Percentiles rank a stretch among this genome's conserved stretches.
Conservation (phyloP, 2,329 filamentous ascomycete species). For the Dichotomopilus funicola region DNA sequence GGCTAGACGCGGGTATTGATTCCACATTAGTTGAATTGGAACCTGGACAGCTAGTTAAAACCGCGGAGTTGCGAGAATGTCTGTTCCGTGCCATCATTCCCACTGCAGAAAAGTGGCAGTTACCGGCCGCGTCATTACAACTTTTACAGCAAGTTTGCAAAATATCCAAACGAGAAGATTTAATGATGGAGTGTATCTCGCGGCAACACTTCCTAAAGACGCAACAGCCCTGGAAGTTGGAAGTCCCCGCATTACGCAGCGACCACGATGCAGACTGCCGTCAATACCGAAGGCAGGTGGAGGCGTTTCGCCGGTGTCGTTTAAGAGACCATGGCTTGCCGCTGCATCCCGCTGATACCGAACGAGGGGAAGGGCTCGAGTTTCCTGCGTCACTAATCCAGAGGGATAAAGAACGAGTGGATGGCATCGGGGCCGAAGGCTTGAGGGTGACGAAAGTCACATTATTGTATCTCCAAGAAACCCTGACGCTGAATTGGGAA, state of each 20-base stretch:
- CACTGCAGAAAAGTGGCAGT: conserved; percentile 17
- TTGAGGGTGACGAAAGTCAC: conserved; percentile 20
- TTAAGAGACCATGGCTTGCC: conserved; percentile 23
- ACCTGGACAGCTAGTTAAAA: conserved; percentile 14
- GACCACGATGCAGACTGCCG: conserved; percentile 23
- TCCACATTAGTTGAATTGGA: conserved; percentile 7
- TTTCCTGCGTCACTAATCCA: conserved; percentile 15
- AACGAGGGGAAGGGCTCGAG: conserved; percentile 24
- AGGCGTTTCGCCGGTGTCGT: conserved; percentile 7
- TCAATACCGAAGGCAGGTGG: conserved; percentile 12
- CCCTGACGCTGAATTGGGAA: conserved; percentile 18
- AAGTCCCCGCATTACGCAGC: conserved; percentile 23
- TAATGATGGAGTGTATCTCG: conserved; percentile 7
- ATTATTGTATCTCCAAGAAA: conserved; percentile 17
- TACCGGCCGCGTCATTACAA: conserved; percentile 11
- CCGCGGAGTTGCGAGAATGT: conserved; percentile 16
- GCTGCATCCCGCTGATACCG: conserved; percentile 20
- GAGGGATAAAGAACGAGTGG: conserved; percentile 10
- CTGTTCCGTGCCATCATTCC: conserved; percentile 20
- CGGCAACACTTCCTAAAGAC: conserved; percentile 12
- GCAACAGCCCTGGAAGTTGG: conserved; percentile 18
- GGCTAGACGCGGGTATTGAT: conserved; percentile 7
- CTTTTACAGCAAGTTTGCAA: conserved; percentile 16
- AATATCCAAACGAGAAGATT: conserved; percentile 1
- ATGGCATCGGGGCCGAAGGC: conserved; percentile 16